These are phyloP conservation scores for Arachis monticola DNA, from an alignment of 331 rosid species.

Conservation along the genomic window DNA sequence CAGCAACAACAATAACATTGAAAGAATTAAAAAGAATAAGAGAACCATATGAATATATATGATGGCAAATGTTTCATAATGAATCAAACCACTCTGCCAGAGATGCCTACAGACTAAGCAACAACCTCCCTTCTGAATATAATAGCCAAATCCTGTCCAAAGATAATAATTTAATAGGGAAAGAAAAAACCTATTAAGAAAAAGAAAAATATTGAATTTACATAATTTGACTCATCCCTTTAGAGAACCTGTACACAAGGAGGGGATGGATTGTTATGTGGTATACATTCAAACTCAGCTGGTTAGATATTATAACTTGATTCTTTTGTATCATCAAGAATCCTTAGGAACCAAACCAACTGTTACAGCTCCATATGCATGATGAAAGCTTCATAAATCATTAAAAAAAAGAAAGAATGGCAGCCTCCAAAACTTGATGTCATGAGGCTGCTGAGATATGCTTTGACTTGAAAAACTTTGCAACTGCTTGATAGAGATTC, in stretches of 20 bases:
- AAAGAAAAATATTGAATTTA: constrained; percentile 63
- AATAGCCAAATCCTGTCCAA: neutral
- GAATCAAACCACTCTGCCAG: neutral
- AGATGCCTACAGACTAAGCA: neutral
- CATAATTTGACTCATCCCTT: constrained; percentile 56
- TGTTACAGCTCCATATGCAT: constrained; percentile 23
- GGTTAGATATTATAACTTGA: constrained; percentile 51
- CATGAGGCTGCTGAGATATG: constrained; percentile 41
- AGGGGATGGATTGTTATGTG: constrained; percentile 49
- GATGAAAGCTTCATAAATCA: constrained; percentile 20
- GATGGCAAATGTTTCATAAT: neutral
- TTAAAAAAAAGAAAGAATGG: constrained; percentile 51
- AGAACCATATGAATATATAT: neutral
- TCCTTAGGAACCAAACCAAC: constrained; percentile 37
- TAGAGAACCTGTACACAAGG: constrained; percentile 60
- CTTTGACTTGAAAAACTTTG: constrained; percentile 71
- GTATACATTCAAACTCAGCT: constrained; percentile 54
- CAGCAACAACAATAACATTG: neutral
- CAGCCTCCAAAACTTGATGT: constrained; percentile 36
- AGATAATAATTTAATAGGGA: constrained; percentile 23
- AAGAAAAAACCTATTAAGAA: constrained; percentile 14
- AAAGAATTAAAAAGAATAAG: neutral
- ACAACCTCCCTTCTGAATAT: constrained; percentile 8
- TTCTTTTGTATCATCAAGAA: constrained; percentile 17
- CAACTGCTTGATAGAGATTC: constrained; percentile 90